Evolutionary conservation across 176 grass and related monocot genomes (phyloP).

Genomic region (Zea luxurians): DNA sequence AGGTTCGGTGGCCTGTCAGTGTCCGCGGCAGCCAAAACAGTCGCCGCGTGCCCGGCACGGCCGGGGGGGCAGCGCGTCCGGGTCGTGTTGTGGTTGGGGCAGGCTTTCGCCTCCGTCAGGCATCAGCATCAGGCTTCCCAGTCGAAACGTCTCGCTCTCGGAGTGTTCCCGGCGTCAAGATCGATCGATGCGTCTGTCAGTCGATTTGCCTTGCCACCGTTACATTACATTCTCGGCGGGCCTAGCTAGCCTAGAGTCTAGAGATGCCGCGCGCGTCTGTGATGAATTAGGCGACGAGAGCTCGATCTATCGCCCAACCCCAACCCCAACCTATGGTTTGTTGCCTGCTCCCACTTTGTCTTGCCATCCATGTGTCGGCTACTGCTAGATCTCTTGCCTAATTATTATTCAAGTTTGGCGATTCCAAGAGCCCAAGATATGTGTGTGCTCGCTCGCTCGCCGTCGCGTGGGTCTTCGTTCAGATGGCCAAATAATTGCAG

Average conservation of each 20-base stretch:
- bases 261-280: too few relatives aligned
- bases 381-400: not conserved
- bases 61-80: too few relatives aligned
- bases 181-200: too few relatives aligned
- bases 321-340: too few relatives aligned
- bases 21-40: not conserved
- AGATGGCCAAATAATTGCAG: too few relatives aligned
- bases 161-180: not conserved
- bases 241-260: not conserved
- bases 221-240: not conserved
- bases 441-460: too few relatives aligned
- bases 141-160: not conserved
- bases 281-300: too few relatives aligned
- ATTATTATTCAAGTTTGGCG: constrained; percentile 24
- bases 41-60: not conserved
- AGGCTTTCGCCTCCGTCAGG: too few relatives aligned
- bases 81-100: too few relatives aligned
- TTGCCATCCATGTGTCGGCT: constrained; percentile 14
- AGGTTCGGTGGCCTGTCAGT: constrained; percentile 38
- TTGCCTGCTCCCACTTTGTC: too few relatives aligned
- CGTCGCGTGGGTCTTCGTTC: too few relatives aligned
- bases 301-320: too few relatives aligned
- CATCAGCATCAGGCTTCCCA: not conserved
- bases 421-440: not conserved
- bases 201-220: constrained; percentile 9